These are phyloP conservation scores for Leishmania gerbilli DNA, from an alignment of 208 protist genomes.

Conservation along the genomic window DNA sequence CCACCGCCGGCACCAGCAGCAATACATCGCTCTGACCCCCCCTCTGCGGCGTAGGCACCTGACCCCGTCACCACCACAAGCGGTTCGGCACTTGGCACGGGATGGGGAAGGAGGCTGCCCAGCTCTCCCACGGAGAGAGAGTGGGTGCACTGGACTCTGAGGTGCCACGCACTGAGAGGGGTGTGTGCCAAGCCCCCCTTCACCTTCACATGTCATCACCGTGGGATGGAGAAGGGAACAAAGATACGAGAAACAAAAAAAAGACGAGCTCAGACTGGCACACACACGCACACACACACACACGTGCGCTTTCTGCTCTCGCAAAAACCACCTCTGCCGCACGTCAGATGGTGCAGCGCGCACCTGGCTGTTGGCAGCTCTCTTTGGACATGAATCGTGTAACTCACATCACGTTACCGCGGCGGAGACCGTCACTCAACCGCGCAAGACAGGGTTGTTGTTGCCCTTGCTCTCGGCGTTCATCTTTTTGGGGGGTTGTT, in stretches of 20 bases:
- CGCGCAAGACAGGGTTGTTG: not conserved
- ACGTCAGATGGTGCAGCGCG: not conserved
- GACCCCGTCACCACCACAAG: not conserved
- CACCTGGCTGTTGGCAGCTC: not conserved
- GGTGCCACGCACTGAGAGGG: not conserved
- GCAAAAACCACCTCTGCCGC: not conserved
- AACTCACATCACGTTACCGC: constrained; percentile 15
- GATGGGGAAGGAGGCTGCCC: not conserved
- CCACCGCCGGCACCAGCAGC: not conserved
- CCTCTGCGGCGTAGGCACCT: not conserved
- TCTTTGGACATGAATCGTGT: not conserved
- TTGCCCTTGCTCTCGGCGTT: not conserved
- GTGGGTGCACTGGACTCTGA: not conserved
- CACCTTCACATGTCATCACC: not conserved
- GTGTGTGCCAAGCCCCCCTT: not conserved
- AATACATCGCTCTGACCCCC: not conserved
- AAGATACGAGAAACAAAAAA: not conserved
- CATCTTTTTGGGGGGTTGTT: not conserved
- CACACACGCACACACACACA: not conserved
- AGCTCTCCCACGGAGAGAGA: not conserved
- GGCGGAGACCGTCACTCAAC: not conserved
- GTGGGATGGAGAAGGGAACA: not conserved
- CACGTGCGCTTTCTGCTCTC: not conserved
- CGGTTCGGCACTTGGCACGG: not conserved
- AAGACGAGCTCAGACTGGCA: not conserved